phyloP scores from a whole-genome alignment of 257 asterid species.

The Dorcoceras hygrometricum region DNA sequence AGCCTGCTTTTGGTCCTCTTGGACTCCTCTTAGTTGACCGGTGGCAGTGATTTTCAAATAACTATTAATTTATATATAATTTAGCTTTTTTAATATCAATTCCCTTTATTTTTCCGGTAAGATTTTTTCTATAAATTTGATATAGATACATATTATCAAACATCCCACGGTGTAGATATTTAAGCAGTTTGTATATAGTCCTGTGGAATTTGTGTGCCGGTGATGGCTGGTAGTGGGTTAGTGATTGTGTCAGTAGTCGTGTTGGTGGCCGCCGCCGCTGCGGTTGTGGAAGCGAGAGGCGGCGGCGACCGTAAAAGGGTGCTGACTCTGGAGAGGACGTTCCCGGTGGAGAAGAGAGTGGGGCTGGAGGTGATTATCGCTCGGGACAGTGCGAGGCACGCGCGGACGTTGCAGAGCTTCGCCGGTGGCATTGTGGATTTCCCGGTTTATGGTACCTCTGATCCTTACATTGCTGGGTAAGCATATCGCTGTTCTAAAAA shows the following conservation, averaged over 20 bases:
- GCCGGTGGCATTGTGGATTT: constrained; percentile 73
- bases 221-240: constrained; percentile 42
- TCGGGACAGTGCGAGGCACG: constrained; percentile 78
- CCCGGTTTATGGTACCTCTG: constrained; percentile 70
- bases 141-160: too few species aligned
- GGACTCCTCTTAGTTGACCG: too few species aligned
- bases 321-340: constrained; percentile 55
- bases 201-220: constrained; percentile 28
- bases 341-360: constrained; percentile 44
- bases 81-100: too few species aligned
- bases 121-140: neutral
- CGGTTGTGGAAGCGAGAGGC: constrained; percentile 25
- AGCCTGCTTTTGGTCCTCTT: too few species aligned
- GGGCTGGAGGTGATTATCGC: constrained; percentile 59
- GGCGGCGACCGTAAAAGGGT: constrained; percentile 42
- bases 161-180: neutral
- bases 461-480: constrained; percentile 79
- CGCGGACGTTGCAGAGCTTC: constrained; percentile 58
- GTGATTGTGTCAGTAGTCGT: constrained; percentile 35
- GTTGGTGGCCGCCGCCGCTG: constrained; percentile 29
- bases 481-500: neutral
- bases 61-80: too few species aligned
- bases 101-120: neutral
- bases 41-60: too few species aligned
- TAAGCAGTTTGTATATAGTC: neutral